Percentiles rank a stretch among this genome's conserved stretches.
These are phyloP conservation scores for Theobroma grandiflorum DNA, from an alignment of 441 rosid genomes.

Conservation along the genomic window DNA sequence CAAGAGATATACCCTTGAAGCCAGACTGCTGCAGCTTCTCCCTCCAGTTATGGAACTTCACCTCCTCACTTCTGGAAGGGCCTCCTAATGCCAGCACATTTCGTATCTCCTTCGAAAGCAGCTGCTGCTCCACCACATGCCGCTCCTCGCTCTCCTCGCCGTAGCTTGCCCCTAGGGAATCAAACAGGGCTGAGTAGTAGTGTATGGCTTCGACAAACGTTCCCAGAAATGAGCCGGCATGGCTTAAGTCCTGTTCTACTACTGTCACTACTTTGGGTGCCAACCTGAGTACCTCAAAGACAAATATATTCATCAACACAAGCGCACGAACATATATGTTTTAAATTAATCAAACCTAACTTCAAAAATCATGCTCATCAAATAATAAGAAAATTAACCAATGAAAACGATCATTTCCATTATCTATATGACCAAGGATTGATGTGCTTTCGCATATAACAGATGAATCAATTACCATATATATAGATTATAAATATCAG, in stretches of 20 bases:
- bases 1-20: constrained; percentile 79
- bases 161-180: constrained; percentile 90
- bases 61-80: constrained; percentile 73
- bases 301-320: background rate
- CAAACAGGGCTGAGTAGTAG: constrained; percentile 94
- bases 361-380: background rate
- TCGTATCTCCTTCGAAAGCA: constrained; percentile 84
- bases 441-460: background rate
- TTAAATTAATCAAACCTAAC: background rate
- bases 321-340: background rate
- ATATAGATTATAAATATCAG: too few species aligned
- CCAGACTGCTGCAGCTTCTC: constrained; percentile 87
- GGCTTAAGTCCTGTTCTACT: constrained; percentile 96
- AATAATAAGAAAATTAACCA: too few species aligned
- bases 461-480: background rate
- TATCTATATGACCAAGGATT: background rate
- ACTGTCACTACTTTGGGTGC: constrained; percentile 97
- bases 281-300: constrained; percentile 52
- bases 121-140: constrained; percentile 95
- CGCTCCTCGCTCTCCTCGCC: constrained; percentile 98
- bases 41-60: constrained; percentile 87
- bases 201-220: constrained; percentile 98
- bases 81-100: constrained; percentile 90
- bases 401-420: background rate
- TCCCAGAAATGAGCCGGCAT: constrained; percentile 89